A percentile compares a stretch with the other conserved stretches of the same genome.
phyloP scores from a whole-genome alignment of 75 land plant genomes.

The Adiantum capillusveneris region DNA sequence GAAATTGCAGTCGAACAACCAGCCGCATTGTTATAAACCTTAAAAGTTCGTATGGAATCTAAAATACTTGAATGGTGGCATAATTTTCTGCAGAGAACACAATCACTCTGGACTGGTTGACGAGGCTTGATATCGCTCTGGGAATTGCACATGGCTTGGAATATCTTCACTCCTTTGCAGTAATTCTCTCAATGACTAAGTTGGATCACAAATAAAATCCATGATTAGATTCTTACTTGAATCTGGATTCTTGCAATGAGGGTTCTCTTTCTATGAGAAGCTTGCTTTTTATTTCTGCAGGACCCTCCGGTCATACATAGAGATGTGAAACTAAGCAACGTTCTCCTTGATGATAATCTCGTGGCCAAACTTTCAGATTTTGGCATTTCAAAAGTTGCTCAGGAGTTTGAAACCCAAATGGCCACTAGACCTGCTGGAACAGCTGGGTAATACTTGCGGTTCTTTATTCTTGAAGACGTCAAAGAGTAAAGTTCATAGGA shows the following conservation, averaged over 20 bases:
- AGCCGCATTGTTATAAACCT: no score
- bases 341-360: conserved; percentile 16
- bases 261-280: not conserved
- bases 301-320: conserved; percentile 25
- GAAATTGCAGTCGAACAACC: no score
- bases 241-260: not conserved
- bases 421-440: conserved; percentile 21
- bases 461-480: no score
- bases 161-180: conserved; percentile 53
- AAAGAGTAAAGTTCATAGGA: no score
- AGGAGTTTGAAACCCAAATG: conserved; percentile 11
- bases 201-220: not conserved
- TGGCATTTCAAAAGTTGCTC: conserved; percentile 18
- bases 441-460: conserved; percentile 17
- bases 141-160: conserved; percentile 64
- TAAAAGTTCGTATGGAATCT: no score
- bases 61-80: no score
- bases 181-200: not conserved
- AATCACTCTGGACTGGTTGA: conserved; percentile 45
- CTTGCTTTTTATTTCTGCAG: not conserved
- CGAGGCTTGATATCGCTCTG: conserved; percentile 49
- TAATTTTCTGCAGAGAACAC: not conserved
- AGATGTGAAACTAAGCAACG: conserved; percentile 28
- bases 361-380: conserved; percentile 23
- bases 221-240: not conserved